Conservation (phyloP, 2,329 filamentous ascomycete genomes). For the Monosporascus sp. region DNA sequence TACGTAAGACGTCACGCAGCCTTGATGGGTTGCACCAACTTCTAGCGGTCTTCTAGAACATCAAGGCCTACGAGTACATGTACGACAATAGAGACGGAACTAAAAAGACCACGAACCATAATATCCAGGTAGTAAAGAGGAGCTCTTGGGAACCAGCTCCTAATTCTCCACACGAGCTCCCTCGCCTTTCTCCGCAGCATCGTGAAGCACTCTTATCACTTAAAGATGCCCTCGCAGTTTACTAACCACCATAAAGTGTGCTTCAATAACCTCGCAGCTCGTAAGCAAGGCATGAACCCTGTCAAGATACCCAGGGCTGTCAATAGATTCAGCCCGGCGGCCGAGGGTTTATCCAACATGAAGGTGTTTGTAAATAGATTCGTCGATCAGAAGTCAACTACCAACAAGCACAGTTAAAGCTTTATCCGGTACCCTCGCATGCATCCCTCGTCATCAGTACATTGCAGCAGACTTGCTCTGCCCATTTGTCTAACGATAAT, state of each 20-base stretch:
- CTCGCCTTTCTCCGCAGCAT: too few species aligned
- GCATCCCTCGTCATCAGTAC: constrained; percentile 13
- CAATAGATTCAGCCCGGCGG: not conserved
- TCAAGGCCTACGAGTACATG: not conserved
- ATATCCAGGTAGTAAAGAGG: too few species aligned
- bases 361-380: not conserved
- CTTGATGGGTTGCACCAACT: not conserved
- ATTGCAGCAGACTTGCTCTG: constrained; percentile 9
- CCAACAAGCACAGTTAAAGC: not conserved
- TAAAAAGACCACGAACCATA: too few species aligned
- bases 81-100: too few species aligned
- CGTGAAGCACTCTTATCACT: too few species aligned
- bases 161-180: too few species aligned
- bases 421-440: constrained; percentile 12
- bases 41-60: not conserved
- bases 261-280: too few species aligned
- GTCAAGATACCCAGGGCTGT: not conserved
- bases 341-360: not conserved
- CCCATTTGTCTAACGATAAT: constrained; percentile 18
- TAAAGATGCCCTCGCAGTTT: too few species aligned
- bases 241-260: too few species aligned
- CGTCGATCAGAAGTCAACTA: not conserved
- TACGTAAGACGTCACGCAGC: not conserved
- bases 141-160: too few species aligned
- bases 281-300: not conserved